Percentiles rank a stretch among this genome's conserved stretches.
These are phyloP conservation scores for Pleoardoris graminearum DNA, from an alignment of 2,329 filamentous ascomycete species.

Conservation along the genomic window DNA sequence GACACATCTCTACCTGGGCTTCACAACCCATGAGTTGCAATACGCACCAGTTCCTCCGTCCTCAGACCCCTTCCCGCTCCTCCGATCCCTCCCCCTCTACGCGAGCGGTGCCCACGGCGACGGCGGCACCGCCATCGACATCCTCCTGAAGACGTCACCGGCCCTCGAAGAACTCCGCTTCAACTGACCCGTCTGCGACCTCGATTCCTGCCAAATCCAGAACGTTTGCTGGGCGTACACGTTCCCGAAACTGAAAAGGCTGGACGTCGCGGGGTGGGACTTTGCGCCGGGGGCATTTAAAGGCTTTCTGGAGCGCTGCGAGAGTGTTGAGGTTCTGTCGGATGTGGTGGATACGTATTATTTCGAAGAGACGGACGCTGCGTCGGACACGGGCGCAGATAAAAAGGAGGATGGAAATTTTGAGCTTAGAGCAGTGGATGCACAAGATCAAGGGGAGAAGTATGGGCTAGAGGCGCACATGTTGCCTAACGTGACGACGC, in stretches of 20 bases:
- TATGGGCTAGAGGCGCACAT: background rate
- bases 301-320: constrained; percentile 3
- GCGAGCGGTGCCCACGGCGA: constrained; percentile 6
- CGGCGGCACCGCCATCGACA: constrained; percentile 5
- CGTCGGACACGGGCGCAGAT: background rate
- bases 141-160: constrained; percentile 7
- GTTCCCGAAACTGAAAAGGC: constrained; percentile 5
- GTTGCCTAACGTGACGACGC: background rate
- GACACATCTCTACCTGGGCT: background rate
- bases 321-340: constrained; percentile 8
- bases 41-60: background rate
- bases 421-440: too few relatives aligned
- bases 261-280: constrained; percentile 8
- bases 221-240: constrained; percentile 16
- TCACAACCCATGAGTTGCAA: constrained; percentile 5
- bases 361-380: background rate
- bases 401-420: background rate
- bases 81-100: constrained; percentile 1
- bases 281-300: constrained; percentile 2
- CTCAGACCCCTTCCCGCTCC: background rate
- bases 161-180: constrained; percentile 12
- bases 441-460: too few relatives aligned
- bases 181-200: constrained; percentile 16
- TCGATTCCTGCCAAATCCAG: constrained; percentile 14
- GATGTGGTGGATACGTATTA: constrained; percentile 1